Base-by-base conservation (phyloP, 2,329 filamentous ascomycete genomes). In the Atkinsonella hypoxylon region DNA sequence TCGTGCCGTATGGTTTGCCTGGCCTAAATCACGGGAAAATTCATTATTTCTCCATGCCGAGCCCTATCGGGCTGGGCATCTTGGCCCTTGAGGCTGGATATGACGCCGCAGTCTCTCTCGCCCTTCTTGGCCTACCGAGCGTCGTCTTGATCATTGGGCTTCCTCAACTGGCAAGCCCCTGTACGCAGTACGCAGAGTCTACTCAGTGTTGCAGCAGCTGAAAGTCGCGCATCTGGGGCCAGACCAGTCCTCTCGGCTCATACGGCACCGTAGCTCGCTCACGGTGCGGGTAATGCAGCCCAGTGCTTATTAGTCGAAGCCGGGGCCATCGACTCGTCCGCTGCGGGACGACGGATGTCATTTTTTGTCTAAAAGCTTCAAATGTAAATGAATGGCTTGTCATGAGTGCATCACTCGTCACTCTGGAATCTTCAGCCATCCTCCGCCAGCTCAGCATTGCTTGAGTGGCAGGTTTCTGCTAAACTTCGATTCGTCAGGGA, bases 211-310 rank as follows among this genome's bases (percentile, higher is more conserved):
- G 34, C 34, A 36, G 34, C 34, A 12, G 34, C 34, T 36, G 34
- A 36, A 36, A 36, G 42, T 45, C 46, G 17, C 34, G 26, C 20
- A 18, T 31, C 7, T 36, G 32, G 46, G 46, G 45, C 46, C 46
- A 48, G 46, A 31, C 10, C 32, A 13, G 48, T 39, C 32, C 30
- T 34, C 42, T 45, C 48, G 48, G 48, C 48, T 50, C 42, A 26
- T 40, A 17, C 42, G 42, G 48, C 42, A 50, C 34, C 31, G 42
- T 32, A 41, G 34, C 48, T 45, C 34, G 39, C 4, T 20, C 13
- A 38, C n/a, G 34, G 30, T n/a, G 39, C 39, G 38, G 46, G 32
- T 40, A 22, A 40, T n/a, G 9, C 15, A 39, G 45, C 36, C 32
- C 10, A 34, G 17, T 31, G 22, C 44, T 46, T 46, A 8, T 31